phyloP scores from a whole-genome alignment of 306 rosid genomes.

The Prunus davidiana region DNA sequence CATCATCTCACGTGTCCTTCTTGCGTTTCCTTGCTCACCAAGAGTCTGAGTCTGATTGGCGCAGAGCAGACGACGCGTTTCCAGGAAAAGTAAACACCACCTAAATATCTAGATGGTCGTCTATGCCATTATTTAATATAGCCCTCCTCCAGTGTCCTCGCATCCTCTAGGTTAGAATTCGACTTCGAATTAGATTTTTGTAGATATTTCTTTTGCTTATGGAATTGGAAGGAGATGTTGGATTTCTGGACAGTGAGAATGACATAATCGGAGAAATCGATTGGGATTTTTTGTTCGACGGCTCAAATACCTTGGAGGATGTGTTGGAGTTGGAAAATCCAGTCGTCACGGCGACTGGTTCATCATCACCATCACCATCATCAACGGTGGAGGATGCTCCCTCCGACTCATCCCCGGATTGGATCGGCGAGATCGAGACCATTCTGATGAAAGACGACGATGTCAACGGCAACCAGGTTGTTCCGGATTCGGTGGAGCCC shows the following conservation, averaged over 20 bases:
- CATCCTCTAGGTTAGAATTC: neutral
- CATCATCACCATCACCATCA: constrained; percentile 5
- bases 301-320: neutral
- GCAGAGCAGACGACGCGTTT: neutral
- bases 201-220: neutral
- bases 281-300: constrained; percentile 35
- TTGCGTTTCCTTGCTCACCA: neutral
- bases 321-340: constrained; percentile 13
- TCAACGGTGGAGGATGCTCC: constrained; percentile 7
- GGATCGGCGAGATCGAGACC: constrained; percentile 48
- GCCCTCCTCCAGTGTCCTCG: neutral
- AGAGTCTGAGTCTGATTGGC: neutral
- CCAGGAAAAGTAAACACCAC: neutral
- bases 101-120: neutral
- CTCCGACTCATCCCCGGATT: constrained; percentile 17
- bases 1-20: neutral
- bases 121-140: neutral
- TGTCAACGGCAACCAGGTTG: neutral
- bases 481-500: constrained; percentile 17
- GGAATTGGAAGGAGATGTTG: constrained; percentile 25
- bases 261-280: constrained; percentile 28
- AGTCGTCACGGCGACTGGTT: neutral
- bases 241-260: constrained; percentile 5
- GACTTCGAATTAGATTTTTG: neutral
- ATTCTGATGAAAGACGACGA: constrained; percentile 51